Base-by-base conservation (phyloP, 1,284 basidiomycete species). In the Tausonia pullulans region DNA sequence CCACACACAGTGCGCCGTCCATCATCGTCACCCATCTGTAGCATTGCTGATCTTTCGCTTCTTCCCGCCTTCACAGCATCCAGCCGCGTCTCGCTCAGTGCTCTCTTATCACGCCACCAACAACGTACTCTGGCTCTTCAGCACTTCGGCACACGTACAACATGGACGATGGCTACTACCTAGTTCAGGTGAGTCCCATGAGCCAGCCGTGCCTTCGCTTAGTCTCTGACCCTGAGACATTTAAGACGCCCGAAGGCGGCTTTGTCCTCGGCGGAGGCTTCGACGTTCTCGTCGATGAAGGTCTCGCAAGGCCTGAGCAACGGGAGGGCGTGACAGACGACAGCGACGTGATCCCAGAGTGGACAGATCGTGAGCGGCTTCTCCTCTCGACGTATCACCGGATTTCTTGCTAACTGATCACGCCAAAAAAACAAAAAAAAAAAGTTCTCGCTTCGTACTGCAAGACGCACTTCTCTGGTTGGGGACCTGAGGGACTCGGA, bases 401-500 rank as follows among this genome's bases (percentile, higher is more conserved):
- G 39, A 5, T 53, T 40, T 49, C 10, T 40, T 43, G 0, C 41
- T n/a, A 6, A 39, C n/a, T 39, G n/a, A 13, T 16, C 40, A 3
- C 3, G 43, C 54, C 44, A 9, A 3, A 11, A 39, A 43, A 13
- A 10, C 51, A 52, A 53, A 39, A 6, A 39, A 5, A n/a, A 9
- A 43, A 40, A 67, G 66, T 51, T 11, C 50, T 67, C 14, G 49
- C 11, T 5, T 43, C 51, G 48, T 69, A 67, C 53, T 69, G 69
- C 65, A 61, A 62, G 53, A 60, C 67, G 27, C 61, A 59, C 39
- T 73, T 69, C 44, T 27, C n/a, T 43, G 67, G 66, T 11, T 73
- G 72, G 72, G 70, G 69, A 1, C n/a, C 58, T 8, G 69, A 72
- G 50, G 63, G 54, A 27, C 61, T 60, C 5, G 70, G 70, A 9